phyloP scores from a whole-genome alignment of 2,329 filamentous ascomycete genomes.

The Stachybotrys chlorohalonatus region DNA sequence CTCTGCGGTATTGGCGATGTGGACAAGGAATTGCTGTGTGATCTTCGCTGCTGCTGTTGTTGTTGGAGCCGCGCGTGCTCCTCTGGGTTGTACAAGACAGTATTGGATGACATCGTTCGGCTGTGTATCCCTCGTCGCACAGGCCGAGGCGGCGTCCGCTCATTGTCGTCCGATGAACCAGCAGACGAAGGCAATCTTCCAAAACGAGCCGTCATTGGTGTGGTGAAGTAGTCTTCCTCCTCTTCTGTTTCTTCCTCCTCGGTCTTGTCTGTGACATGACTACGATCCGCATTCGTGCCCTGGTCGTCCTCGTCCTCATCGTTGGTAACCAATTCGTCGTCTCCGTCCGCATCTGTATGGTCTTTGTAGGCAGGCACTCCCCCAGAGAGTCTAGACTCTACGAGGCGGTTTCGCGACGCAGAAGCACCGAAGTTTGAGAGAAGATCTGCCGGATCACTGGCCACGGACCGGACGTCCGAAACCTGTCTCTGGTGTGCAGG shows the following conservation, averaged over 20 bases:
- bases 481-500: constrained; percentile 38
- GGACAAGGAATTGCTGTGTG: constrained; percentile 27
- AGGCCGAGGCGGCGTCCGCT: constrained; percentile 18
- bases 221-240: constrained; percentile 47
- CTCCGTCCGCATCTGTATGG: constrained; percentile 76
- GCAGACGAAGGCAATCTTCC: constrained; percentile 25
- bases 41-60: constrained; percentile 1
- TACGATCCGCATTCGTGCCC: constrained; percentile 30
- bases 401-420: constrained; percentile 16
- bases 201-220: constrained; percentile 35
- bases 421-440: constrained; percentile 40
- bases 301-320: constrained; percentile 60
- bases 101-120: constrained; percentile 71
- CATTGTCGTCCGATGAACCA: constrained; percentile 18
- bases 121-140: constrained; percentile 44
- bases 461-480: constrained; percentile 49
- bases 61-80: constrained; percentile 22
- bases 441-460: constrained; percentile 57
- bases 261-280: constrained; percentile 14
- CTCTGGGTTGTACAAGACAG: constrained; percentile 73
- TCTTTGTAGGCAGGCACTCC: constrained; percentile 35
- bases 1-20: constrained; percentile 31
- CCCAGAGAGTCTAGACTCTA: constrained; percentile 26
- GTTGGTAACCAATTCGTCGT: constrained; percentile 81
- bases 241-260: constrained; percentile 17